phyloP scores from a whole-genome alignment of 805 yeast genomes.

The Wilhelminamyces savonicus region DNA sequence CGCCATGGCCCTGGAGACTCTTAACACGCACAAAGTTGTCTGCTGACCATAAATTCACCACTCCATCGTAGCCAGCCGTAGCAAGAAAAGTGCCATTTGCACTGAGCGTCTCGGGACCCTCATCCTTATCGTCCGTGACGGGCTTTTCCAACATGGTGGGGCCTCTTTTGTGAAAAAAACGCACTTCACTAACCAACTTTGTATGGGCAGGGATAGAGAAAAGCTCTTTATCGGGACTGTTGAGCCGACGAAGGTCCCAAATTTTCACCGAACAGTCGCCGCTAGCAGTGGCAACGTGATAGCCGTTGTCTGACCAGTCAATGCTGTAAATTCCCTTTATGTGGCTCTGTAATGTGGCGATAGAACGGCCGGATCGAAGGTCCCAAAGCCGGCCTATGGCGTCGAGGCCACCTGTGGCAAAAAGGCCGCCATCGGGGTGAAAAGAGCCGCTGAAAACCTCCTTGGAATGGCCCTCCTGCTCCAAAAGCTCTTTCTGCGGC shows the following conservation, averaged over 20 bases:
- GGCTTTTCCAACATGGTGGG: conserved; percentile 4
- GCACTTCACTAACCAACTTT: conserved; percentile 61
- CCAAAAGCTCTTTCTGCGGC: conserved; percentile 38
- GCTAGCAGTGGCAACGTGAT: conserved; percentile 73
- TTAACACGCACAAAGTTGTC: conserved; percentile 63
- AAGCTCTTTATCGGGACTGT: conserved; percentile 24
- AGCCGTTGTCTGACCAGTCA: conserved; percentile 75
- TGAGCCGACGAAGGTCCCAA: conserved; percentile 70
- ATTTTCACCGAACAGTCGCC: conserved; percentile 74
- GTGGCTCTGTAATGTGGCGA: conserved; percentile 60
- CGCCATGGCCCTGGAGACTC: conserved; percentile 50
- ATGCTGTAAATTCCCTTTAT: conserved; percentile 61
- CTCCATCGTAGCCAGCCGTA: conserved; percentile 68
- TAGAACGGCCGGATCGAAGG: conserved; percentile 64
- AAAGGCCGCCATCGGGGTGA: conserved; percentile 72
- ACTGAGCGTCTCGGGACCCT: conserved; percentile 21
- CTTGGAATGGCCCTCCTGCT: conserved; percentile 84
- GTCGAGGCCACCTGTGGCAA: conserved; percentile 77
- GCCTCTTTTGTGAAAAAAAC: conserved; percentile 33
- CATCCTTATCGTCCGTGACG: conserved; percentile 24
- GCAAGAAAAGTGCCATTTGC: conserved; percentile 43
- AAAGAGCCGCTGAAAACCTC: conserved; percentile 58
- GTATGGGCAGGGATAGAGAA: conserved; percentile 68
- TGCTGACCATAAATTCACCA: conserved; percentile 52
- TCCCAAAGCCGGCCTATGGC: conserved; percentile 79